Percentiles rank a stretch among this genome's conserved stretches.
Evolutionary conservation across 2,329 filamentous ascomycete genomes (phyloP).

Genomic region (Cladosporium sp.): DNA sequence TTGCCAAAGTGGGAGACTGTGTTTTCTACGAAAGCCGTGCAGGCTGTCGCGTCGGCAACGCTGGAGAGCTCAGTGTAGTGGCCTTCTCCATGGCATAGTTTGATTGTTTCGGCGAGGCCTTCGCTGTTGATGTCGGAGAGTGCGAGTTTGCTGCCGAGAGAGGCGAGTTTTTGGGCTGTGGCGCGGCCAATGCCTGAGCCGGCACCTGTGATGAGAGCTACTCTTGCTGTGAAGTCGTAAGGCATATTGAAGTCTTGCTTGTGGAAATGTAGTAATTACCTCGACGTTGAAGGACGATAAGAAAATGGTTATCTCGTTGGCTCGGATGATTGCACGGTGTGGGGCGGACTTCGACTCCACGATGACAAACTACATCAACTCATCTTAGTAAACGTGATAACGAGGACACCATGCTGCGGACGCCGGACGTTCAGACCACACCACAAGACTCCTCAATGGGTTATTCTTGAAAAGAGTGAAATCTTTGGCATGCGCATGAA

Average conservation of each 20-base stretch:
- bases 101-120: constrained; percentile 32
- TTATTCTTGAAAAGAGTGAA: too few relatives aligned
- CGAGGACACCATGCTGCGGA: too few relatives aligned
- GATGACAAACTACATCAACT: background rate
- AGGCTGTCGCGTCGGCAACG: constrained; percentile 30
- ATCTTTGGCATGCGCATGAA: too few relatives aligned
- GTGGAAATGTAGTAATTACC: background rate
- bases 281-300: background rate
- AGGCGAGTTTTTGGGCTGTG: constrained; percentile 46
- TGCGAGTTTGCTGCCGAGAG: constrained; percentile 44
- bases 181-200: constrained; percentile 45
- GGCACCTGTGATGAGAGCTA: constrained; percentile 36
- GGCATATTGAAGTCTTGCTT: constrained; percentile 17
- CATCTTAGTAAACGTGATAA: background rate
- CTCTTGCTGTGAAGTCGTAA: constrained; percentile 27
- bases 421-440: too few relatives aligned
- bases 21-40: constrained; percentile 29
- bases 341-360: background rate
- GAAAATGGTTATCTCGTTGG: background rate
- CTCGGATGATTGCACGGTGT: background rate
- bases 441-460: too few relatives aligned
- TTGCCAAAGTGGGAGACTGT: constrained; percentile 29
- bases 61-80: constrained; percentile 30
- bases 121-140: constrained; percentile 43
- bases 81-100: constrained; percentile 22